Percentiles rank a stretch among this genome's conserved stretches.
These are phyloP conservation scores for Cymbidium sinense DNA, from an alignment of 106 monocot species.

Conservation along the genomic window DNA sequence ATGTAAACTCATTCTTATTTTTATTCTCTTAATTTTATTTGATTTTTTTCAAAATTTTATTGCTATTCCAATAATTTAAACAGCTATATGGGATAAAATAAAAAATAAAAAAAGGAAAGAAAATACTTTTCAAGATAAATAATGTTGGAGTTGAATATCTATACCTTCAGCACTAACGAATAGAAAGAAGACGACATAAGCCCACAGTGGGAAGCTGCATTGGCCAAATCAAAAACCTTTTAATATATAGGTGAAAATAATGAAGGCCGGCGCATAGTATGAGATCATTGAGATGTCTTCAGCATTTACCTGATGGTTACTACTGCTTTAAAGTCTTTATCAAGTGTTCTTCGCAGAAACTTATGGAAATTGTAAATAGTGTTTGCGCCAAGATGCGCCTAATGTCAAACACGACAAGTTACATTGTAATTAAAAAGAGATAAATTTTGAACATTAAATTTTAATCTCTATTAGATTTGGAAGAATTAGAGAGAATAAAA, in stretches of 20 bases:
- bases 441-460: too few species aligned
- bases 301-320: constrained; percentile 34
- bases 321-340: constrained; percentile 38
- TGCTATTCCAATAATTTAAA: too few species aligned
- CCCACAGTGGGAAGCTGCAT: constrained; percentile 44
- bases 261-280: neutral
- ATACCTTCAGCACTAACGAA: constrained; percentile 45
- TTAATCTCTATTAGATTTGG: too few species aligned
- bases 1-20: too few species aligned
- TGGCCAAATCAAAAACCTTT: neutral
- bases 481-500: too few species aligned
- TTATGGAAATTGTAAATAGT: constrained; percentile 28
- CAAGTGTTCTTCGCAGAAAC: constrained; percentile 39
- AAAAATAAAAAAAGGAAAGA: too few species aligned
- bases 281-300: neutral
- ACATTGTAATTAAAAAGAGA: too few species aligned
- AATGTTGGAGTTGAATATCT: neutral
- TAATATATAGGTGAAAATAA: neutral
- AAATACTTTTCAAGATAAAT: neutral
- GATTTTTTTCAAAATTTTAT: too few species aligned
- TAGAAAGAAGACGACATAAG: constrained; percentile 37
- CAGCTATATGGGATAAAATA: too few species aligned
- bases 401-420: neutral
- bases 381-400: constrained; percentile 13
- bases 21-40: too few species aligned